Evolutionary conservation across 306 rosid species (phyloP).

Genomic region (Dalbergia cochinchinensis): DNA sequence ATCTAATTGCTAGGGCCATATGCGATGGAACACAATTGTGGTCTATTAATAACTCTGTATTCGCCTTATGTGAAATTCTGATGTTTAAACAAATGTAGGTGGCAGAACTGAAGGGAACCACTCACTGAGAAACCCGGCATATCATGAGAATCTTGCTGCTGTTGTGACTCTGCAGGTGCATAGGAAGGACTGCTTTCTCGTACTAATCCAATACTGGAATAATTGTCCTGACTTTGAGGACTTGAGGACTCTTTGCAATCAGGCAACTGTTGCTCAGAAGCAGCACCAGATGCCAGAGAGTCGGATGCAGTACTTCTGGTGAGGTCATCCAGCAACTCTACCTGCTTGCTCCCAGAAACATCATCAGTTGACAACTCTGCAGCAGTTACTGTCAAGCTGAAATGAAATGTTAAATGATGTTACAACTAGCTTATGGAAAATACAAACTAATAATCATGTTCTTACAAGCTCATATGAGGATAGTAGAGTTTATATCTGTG

Average conservation of each 20-base stretch:
- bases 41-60: background rate
- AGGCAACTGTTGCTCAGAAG: slow-evolving; percentile 71
- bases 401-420: slow-evolving; percentile 43
- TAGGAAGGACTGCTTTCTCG: slow-evolving; percentile 72
- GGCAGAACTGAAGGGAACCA: slow-evolving; percentile 23
- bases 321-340: slow-evolving; percentile 65
- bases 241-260: slow-evolving; percentile 72
- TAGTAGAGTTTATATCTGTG: background rate
- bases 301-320: slow-evolving; percentile 62
- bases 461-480: background rate
- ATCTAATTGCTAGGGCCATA: background rate
- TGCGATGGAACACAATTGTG: background rate
- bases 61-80: background rate
- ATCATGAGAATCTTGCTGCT: slow-evolving; percentile 78
- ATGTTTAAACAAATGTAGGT: background rate
- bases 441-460: slow-evolving; percentile 1
- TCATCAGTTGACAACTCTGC: slow-evolving; percentile 69
- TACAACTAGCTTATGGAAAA: slow-evolving; percentile 24
- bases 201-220: slow-evolving; percentile 76
- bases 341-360: slow-evolving; percentile 65
- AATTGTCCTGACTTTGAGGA: slow-evolving; percentile 71
- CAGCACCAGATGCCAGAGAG: slow-evolving; percentile 68
- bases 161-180: slow-evolving; percentile 74
- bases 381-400: slow-evolving; percentile 71
- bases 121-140: slow-evolving; percentile 91